phyloP scores from a whole-genome alignment of 177 flowering plant genomes.

The Vitis hybrid region DNA sequence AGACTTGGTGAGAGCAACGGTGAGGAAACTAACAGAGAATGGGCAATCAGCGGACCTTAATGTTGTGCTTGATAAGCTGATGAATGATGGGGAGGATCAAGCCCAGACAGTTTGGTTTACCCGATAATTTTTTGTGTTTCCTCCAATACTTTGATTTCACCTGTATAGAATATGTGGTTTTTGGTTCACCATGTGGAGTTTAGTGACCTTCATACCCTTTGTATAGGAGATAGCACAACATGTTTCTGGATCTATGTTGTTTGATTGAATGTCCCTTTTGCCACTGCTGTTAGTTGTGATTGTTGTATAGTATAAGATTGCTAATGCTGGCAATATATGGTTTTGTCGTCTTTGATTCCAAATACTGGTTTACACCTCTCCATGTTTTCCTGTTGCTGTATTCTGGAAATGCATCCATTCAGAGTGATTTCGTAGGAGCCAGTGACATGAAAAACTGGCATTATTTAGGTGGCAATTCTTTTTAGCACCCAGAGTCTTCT shows the following conservation, averaged over 20 bases:
- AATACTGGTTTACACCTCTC: neutral
- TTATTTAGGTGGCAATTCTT: too few relatives aligned
- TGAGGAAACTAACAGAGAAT: conserved; percentile 26
- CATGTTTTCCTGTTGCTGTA: neutral
- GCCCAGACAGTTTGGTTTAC: neutral
- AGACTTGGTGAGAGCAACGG: conserved; percentile 34
- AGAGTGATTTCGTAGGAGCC: too few relatives aligned
- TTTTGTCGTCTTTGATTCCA: neutral
- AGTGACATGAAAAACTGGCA: too few relatives aligned
- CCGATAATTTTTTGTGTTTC: neutral
- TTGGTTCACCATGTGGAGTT: neutral
- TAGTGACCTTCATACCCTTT: neutral
- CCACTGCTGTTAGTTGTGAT: neutral
- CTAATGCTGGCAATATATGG: neutral
- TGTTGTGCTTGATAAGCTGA: conserved; percentile 31
- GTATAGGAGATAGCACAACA: neutral
- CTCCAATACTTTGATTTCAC: neutral
- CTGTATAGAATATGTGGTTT: neutral
- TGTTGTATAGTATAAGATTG: neutral
- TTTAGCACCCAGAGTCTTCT: too few relatives aligned
- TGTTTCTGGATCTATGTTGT: neutral
- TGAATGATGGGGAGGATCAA: conserved; percentile 17
- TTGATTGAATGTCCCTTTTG: neutral
- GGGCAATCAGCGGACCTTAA: conserved; percentile 37
- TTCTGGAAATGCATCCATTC: too few relatives aligned